Percentiles rank a stretch among this genome's conserved stretches.
phyloP scores from a whole-genome alignment of 179 eudicot genomes.

The Spergularia azorica region DNA sequence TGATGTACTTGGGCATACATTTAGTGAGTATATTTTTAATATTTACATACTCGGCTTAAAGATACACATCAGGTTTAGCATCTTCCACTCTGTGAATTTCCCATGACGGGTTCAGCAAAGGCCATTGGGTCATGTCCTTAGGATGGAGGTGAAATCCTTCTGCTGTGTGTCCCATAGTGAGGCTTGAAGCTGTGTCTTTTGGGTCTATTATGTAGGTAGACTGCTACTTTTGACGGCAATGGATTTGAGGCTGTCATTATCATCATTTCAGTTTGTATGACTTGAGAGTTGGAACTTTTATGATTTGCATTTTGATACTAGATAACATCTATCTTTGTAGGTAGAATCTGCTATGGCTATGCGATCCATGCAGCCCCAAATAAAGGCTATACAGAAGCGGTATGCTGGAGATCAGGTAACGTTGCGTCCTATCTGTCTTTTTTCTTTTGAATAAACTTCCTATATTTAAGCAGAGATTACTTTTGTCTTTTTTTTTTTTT shows the following conservation, averaged over 20 bases:
- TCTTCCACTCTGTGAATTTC: neutral
- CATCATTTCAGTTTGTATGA: neutral
- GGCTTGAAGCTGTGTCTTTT: conserved; percentile 1
- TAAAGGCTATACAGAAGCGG: conserved; percentile 90
- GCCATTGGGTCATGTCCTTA: neutral
- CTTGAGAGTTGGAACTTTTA: neutral
- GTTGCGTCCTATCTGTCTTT: conserved; percentile 1
- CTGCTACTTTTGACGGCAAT: neutral
- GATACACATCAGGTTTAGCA: neutral
- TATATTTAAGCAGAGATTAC: neutral
- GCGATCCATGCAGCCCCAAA: conserved; percentile 94
- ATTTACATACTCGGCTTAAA: neutral
- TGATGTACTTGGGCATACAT: no score
- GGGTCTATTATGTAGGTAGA: neutral
- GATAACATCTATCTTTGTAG: conserved; percentile 38
- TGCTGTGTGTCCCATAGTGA: neutral
- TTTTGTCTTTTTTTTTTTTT: neutral
- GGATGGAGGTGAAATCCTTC: neutral
- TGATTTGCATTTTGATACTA: conserved; percentile 6
- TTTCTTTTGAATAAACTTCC: neutral
- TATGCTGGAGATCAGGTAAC: conserved; percentile 97
- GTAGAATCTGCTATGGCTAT: conserved; percentile 94
- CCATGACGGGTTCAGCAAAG: neutral
- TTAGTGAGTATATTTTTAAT: no score
- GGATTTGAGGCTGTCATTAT: neutral